Evolutionary conservation across 2,329 filamentous ascomycete genomes (phyloP).

Genomic region (Botrytis aclada): DNA sequence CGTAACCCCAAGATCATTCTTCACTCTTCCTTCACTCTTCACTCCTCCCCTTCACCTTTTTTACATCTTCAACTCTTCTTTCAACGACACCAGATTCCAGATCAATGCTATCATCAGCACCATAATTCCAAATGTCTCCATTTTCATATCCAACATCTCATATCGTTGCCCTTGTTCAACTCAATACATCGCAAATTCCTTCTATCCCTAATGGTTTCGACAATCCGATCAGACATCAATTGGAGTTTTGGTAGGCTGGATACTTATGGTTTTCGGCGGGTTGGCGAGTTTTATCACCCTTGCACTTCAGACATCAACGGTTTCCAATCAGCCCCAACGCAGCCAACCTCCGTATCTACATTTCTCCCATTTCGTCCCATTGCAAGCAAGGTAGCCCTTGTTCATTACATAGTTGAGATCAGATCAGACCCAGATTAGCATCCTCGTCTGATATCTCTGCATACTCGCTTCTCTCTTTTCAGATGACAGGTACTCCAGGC

Average conservation of each 20-base stretch:
- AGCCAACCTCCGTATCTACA: background rate
- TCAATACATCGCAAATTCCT: background rate
- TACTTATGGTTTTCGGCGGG: background rate
- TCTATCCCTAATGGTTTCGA: background rate
- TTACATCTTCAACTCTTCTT: background rate
- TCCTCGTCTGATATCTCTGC: constrained; percentile 22
- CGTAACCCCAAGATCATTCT: background rate
- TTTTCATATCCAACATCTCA: background rate
- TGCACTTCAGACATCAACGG: constrained; percentile 25
- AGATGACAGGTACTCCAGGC: constrained; percentile 26
- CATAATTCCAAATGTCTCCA: background rate
- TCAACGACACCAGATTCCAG: background rate
- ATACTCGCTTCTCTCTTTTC: constrained; percentile 26
- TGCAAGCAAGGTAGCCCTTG: constrained; percentile 17
- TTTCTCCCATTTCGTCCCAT: constrained; percentile 15
- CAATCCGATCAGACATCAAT: background rate
- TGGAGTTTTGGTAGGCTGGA: background rate
- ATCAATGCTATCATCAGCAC: background rate
- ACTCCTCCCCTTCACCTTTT: background rate
- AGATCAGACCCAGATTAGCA: constrained; percentile 24
- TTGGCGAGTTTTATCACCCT: constrained; percentile 30
- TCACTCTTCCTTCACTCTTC: background rate
- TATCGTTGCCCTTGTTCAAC: background rate
- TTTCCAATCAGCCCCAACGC: constrained; percentile 29
- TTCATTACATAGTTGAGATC: background rate